phyloP scores from a whole-genome alignment of 176 grass and related monocot species.

The Triticum monococcum region DNA sequence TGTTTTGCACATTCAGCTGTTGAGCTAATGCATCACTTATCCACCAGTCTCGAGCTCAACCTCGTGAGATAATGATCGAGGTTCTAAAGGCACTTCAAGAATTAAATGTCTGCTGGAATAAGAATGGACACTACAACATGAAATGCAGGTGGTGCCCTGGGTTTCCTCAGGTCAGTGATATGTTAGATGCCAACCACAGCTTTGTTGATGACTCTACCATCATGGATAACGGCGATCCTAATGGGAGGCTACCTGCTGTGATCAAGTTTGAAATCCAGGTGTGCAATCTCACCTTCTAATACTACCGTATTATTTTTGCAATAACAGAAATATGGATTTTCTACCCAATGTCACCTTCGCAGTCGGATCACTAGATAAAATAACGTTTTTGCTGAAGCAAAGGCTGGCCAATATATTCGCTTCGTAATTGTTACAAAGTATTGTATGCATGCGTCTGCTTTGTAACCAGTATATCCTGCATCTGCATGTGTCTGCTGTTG shows the following conservation, averaged over 20 bases:
- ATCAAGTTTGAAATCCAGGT: conserved; percentile 99
- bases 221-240: conserved; percentile 55
- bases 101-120: conserved; percentile 91
- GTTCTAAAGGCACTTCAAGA: conserved; percentile 91
- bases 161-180: conserved; percentile 48
- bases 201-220: conserved; percentile 60
- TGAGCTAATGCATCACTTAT: conserved; percentile 39
- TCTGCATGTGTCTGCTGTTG: not conserved
- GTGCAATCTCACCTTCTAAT: not conserved
- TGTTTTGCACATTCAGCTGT: conserved; percentile 16
- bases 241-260: conserved; percentile 46
- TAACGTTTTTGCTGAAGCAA: no score
- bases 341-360: no score
- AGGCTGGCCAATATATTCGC: conserved; percentile 4
- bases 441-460: no score
- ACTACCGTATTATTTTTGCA: not conserved
- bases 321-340: conserved; percentile 1
- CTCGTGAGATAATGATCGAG: conserved; percentile 90
- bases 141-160: conserved; percentile 73
- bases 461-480: not conserved
- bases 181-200: conserved; percentile 49
- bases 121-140: conserved; percentile 97
- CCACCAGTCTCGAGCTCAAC: conserved; percentile 82
- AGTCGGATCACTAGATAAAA: not conserved
- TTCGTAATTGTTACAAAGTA: not conserved